phyloP scores from a whole-genome alignment of 1,284 basidiomycete genomes.

The Coniferiporia weirii region DNA sequence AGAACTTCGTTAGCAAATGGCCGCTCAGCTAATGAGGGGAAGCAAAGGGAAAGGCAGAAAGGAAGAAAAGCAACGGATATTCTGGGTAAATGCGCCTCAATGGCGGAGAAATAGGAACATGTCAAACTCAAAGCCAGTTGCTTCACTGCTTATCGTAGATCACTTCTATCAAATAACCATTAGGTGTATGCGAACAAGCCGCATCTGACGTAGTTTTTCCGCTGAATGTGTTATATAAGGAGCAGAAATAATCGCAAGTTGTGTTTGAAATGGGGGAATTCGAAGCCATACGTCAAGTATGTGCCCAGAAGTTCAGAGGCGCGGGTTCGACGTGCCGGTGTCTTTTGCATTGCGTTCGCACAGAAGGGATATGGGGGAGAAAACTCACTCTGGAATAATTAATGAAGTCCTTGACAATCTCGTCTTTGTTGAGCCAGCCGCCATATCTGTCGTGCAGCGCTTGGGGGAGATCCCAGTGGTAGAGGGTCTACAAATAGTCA shows the following conservation, averaged over 20 bases:
- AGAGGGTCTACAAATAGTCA: constrained; percentile 47
- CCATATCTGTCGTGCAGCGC: constrained; percentile 65
- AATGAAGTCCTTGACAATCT: constrained; percentile 58
- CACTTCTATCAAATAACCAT: background rate
- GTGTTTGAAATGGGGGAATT: background rate
- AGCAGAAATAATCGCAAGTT: background rate
- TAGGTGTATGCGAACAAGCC: background rate
- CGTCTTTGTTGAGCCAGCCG: constrained; percentile 64
- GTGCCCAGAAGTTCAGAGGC: too few species aligned
- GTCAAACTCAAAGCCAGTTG: background rate
- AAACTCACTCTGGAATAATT: constrained; percentile 52
- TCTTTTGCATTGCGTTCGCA: too few species aligned
- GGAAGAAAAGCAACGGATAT: background rate
- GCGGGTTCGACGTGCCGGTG: too few species aligned
- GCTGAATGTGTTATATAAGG: background rate
- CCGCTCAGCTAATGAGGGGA: background rate
- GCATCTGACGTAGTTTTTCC: background rate
- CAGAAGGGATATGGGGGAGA: background rate
- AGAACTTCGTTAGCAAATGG: background rate
- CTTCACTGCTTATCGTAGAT: background rate
- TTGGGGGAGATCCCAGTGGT: constrained; percentile 78
- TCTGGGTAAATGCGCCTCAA: background rate
- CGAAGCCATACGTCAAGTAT: too few species aligned
- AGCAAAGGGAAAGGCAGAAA: background rate
- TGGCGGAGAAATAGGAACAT: constrained; percentile 8